Conservation (phyloP, 345 rosid species). For the Salix caprea region DNA sequence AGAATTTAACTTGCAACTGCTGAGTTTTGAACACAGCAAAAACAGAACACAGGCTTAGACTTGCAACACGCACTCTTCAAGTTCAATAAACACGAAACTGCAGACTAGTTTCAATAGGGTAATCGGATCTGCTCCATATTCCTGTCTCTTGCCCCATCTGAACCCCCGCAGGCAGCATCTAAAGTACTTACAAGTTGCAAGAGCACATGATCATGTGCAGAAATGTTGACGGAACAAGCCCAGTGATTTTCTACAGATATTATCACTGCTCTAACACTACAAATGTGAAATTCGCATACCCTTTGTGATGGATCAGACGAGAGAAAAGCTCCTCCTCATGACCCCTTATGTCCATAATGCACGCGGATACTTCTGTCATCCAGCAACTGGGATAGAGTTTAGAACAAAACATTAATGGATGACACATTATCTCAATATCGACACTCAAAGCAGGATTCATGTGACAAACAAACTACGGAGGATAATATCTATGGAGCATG, state of each 20-base stretch:
- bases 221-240: neutral
- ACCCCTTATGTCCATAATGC: slow-evolving; percentile 42
- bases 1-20: no score
- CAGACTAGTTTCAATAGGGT: neutral
- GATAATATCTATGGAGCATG: neutral
- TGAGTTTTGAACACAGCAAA: no score
- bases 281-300: neutral
- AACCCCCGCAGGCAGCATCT: neutral
- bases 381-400: slow-evolving; percentile 34
- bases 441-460: no score
- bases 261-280: neutral
- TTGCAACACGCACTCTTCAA: no score
- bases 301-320: neutral
- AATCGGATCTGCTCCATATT: neutral
- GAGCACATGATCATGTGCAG: neutral
- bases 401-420: neutral
- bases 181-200: neutral
- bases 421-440: neutral
- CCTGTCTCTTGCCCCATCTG: neutral
- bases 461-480: neutral
- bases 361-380: slow-evolving; percentile 67
- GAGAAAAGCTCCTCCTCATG: slow-evolving; percentile 4
- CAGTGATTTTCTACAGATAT: neutral
- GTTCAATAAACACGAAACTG: neutral
- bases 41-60: no score